A percentile compares a stretch with the other conserved stretches of the same genome.
These are phyloP conservation scores for Parastagonospora nodorum DNA, from an alignment of 2,329 filamentous ascomycete genomes.

Conservation along the genomic window DNA sequence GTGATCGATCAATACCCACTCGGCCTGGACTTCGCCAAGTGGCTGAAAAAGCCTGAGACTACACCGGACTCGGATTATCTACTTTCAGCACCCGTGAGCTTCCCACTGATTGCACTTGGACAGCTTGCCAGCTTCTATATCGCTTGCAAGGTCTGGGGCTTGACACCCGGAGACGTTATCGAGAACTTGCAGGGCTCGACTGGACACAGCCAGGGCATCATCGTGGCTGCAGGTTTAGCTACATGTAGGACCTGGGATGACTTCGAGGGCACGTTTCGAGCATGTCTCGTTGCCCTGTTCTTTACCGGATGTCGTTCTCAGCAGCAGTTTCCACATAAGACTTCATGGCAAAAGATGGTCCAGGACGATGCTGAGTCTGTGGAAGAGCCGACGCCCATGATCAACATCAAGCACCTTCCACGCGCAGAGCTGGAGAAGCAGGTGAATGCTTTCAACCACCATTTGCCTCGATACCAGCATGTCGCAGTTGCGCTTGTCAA, in stretches of 20 bases:
- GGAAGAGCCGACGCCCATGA: slow-evolving; percentile 36
- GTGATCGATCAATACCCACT: slow-evolving; percentile 14
- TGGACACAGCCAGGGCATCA: slow-evolving; percentile 49
- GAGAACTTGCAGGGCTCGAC: slow-evolving; percentile 29
- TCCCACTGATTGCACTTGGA: slow-evolving; percentile 46
- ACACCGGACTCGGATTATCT: slow-evolving; percentile 41
- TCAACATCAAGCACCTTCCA: slow-evolving; percentile 33
- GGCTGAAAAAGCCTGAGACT: slow-evolving; percentile 29
- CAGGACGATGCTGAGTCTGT: slow-evolving; percentile 17
- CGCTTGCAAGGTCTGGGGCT: slow-evolving; percentile 28
- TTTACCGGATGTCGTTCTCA: slow-evolving; percentile 42
- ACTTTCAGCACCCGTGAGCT: slow-evolving; percentile 45
- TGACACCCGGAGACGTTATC: slow-evolving; percentile 38
- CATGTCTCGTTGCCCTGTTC: slow-evolving; percentile 42
- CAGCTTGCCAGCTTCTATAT: slow-evolving; percentile 33
- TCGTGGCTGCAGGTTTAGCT: slow-evolving; percentile 44
- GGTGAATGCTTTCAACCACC: slow-evolving; percentile 27
- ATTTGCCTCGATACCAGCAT: slow-evolving; percentile 24
- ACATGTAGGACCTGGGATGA: slow-evolving; percentile 40
- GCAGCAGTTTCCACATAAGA: slow-evolving; percentile 6
- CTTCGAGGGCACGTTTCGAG: slow-evolving; percentile 33
- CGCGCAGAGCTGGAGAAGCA: slow-evolving; percentile 17
- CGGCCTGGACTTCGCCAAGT: slow-evolving; percentile 34
- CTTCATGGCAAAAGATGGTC: slow-evolving; percentile 6
- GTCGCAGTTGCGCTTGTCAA: slow-evolving; percentile 38